These are phyloP conservation scores for Cyclotella baltica DNA, from an alignment of 108 stramenopile species.

Conservation along the genomic window DNA sequence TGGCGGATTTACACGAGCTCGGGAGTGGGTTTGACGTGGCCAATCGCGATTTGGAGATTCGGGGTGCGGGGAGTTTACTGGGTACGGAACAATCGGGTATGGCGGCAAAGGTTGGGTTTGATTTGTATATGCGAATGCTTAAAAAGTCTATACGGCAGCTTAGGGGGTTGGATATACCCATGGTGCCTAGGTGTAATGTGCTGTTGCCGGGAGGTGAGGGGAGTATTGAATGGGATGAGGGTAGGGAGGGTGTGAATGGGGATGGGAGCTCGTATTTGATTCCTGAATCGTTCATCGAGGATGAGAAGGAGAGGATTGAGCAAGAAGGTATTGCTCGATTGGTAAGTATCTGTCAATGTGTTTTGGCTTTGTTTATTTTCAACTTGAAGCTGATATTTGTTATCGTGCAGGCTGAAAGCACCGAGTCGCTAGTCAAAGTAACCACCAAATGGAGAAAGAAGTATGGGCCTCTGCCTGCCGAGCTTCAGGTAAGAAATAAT, in stretches of 20 bases:
- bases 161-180: slow-evolving; percentile 80
- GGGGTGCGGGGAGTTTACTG: slow-evolving; percentile 91
- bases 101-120: slow-evolving; percentile 93
- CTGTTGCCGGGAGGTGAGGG: slow-evolving; percentile 73
- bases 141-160: slow-evolving; percentile 89
- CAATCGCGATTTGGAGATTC: slow-evolving; percentile 93
- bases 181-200: slow-evolving; percentile 81
- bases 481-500: slow-evolving; percentile 40
- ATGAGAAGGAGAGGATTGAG: slow-evolving; percentile 55
- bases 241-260: slow-evolving; percentile 15
- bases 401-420: slow-evolving; percentile 64
- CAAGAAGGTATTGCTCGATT: slow-evolving; percentile 79
- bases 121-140: slow-evolving; percentile 96
- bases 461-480: slow-evolving; percentile 76
- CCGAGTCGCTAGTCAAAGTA: slow-evolving; percentile 70
- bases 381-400: neutral
- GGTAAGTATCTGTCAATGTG: neutral
- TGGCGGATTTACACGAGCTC: slow-evolving; percentile 87
- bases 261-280: slow-evolving; percentile 60
- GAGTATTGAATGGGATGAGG: slow-evolving; percentile 61
- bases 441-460: slow-evolving; percentile 82
- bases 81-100: slow-evolving; percentile 94
- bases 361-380: neutral
- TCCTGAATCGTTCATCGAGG: slow-evolving; percentile 70
- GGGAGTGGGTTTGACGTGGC: slow-evolving; percentile 94